Evolutionary conservation across 495 filamentous ascomycete species (phyloP).

Genomic region (Talaromyces thailandensis): DNA sequence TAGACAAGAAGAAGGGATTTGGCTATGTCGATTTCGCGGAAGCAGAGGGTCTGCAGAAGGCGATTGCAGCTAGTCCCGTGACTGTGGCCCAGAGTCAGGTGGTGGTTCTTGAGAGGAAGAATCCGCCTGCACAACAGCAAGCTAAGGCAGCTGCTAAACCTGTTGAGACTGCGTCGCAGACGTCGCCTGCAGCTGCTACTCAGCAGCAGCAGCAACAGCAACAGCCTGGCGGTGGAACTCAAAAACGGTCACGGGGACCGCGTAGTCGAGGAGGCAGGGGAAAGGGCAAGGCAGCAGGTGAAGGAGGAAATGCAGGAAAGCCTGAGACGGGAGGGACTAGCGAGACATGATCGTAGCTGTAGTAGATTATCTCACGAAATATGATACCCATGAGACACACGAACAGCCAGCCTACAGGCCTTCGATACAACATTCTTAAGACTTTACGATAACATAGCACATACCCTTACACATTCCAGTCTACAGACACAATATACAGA

Average conservation of each 20-base stretch:
- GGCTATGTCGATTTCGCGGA: conserved; percentile 81
- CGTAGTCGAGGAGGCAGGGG: conserved; percentile 5
- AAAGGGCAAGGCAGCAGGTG: conserved; percentile 14
- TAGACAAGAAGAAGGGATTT: conserved; percentile 88
- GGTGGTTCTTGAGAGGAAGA: conserved; percentile 76
- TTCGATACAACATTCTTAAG: no score
- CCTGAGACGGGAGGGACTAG: background rate
- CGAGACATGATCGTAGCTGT: conserved; percentile 9
- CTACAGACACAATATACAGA: background rate
- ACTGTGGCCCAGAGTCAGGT: conserved; percentile 76
- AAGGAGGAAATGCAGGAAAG: conserved; percentile 18
- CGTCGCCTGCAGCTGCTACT: conserved; percentile 7
- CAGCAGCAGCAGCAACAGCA: conserved; percentile 2
- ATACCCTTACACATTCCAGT: background rate
- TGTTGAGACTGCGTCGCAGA: conserved; percentile 14
- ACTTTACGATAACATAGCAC: no score
- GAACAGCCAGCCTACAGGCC: background rate
- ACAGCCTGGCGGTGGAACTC: background rate
- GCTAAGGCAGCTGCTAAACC: conserved; percentile 13
- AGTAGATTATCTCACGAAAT: background rate
- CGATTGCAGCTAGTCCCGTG: conserved; percentile 72
- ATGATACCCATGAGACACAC: background rate
- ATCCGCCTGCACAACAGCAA: conserved; percentile 5
- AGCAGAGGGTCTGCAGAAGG: conserved; percentile 59
- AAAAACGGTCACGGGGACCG: conserved; percentile 5